Evolutionary conservation across 129 eudicot species (phyloP).

Genomic region (Flaveria robusta): DNA sequence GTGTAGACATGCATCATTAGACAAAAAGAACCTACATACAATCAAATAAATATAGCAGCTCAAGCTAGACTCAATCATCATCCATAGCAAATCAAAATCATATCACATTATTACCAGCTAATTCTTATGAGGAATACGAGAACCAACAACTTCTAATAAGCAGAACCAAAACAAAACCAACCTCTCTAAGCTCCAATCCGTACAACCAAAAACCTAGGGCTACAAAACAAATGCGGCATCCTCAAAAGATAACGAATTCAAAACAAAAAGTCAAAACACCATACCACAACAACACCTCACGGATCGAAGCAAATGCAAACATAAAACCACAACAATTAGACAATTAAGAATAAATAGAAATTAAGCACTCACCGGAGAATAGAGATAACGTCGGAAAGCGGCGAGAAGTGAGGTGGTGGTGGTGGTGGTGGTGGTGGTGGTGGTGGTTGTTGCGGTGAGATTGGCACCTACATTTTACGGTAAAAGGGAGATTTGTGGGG

Average conservation of each 20-base stretch:
- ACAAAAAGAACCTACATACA: not conserved
- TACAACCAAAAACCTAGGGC: conserved; percentile 22
- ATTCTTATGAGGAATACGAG: no score
- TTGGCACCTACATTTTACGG: conserved; percentile 29
- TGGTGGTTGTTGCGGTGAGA: conserved; percentile 12
- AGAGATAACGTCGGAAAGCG: conserved; percentile 1
- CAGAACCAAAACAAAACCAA: not conserved
- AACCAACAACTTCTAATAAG: no score
- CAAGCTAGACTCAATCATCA: not conserved
- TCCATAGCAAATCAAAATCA: not conserved
- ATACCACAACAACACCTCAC: conserved; percentile 1
- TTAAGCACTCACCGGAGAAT: conserved; percentile 14
- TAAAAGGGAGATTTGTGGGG: conserved; percentile 20
- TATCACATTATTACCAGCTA: no score
- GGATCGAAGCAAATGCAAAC: conserved; percentile 22
- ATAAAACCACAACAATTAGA: not conserved
- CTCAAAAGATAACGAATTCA: conserved; percentile 13
- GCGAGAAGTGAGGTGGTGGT: not conserved
- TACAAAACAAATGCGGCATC: conserved; percentile 12
- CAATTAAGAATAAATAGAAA: not conserved
- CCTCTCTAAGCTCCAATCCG: conserved; percentile 12
- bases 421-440: not conserved
- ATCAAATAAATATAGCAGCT: not conserved
- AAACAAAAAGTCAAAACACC: conserved; percentile 18
- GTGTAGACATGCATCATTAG: not conserved